phyloP scores from a whole-genome alignment of 2,329 filamentous ascomycete species.

The Phaeomoniella chlamydospora region DNA sequence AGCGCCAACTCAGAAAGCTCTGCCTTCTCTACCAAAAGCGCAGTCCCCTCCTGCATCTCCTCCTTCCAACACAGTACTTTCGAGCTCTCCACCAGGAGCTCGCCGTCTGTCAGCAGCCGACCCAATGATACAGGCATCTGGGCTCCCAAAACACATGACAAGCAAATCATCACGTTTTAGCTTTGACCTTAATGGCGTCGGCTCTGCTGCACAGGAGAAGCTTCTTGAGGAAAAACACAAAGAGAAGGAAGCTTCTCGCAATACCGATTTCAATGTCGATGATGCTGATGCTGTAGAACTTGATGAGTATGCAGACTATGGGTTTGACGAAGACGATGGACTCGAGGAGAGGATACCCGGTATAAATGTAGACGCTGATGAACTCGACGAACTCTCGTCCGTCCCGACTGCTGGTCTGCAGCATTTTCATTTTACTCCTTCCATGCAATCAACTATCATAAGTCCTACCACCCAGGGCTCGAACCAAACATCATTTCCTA shows the following conservation, averaged over 20 bases:
- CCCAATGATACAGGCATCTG: constrained; percentile 7
- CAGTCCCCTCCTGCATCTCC: constrained; percentile 7
- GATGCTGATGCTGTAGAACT: constrained; percentile 6
- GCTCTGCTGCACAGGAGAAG: constrained; percentile 45
- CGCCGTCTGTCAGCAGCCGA: constrained; percentile 12
- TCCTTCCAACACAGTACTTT: constrained; percentile 11
- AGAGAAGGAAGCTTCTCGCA: constrained; percentile 32
- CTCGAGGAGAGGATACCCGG: constrained; percentile 33
- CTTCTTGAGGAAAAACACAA: constrained; percentile 49
- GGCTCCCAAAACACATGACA: constrained; percentile 30
- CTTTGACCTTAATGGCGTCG: constrained; percentile 46
- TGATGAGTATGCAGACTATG: constrained; percentile 25
- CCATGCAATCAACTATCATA: constrained; percentile 12
- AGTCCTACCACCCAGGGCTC: constrained; percentile 11
- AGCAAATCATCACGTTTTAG: constrained; percentile 51
- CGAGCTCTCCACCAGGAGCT: constrained; percentile 6
- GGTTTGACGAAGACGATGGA: constrained; percentile 25
- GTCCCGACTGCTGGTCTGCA: constrained; percentile 6
- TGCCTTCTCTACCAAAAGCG: constrained; percentile 3
- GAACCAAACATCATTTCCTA: constrained; percentile 11
- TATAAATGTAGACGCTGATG: constrained; percentile 30
- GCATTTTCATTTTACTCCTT: constrained; percentile 12
- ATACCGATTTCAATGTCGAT: constrained; percentile 15
- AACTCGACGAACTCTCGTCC: constrained; percentile 11
- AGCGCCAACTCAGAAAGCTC: neutral